Evolutionary conservation across 495 filamentous ascomycete species (phyloP), one percentile per base, ranked within the genome.

Genomic region (Penicillium pulvis): DNA sequence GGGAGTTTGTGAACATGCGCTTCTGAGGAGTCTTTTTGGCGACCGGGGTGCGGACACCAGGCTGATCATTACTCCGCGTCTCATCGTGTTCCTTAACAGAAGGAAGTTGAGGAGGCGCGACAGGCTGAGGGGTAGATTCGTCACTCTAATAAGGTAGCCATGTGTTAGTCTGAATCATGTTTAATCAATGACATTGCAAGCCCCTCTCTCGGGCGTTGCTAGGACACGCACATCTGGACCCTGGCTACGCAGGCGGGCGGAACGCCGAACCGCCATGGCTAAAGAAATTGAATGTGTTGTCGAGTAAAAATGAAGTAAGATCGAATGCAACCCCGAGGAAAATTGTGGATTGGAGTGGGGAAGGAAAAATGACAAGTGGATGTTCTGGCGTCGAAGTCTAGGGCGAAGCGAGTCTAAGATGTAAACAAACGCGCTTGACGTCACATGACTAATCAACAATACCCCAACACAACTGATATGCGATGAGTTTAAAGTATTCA

Each of bases 61-160:
- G 39, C n/a, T 58, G 52, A 30, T 58, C 36, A 50, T 61, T 36
- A 17, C 24, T 48, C 19, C 60, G 52, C 46, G 60, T 62, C 52
- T 79, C 78, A 44, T 75, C 75, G 57, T 63, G 62, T 62, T 81
- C 78, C 59, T 69, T 65, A 44, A 81, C 72, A 36, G 75, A 57
- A 24, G 65, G 42, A 36, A 81, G 71, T 46, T 45, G 60, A 20
- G 56, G 43, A 36, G 53, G 17, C n/a, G 44, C 28, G 51, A 59
- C 46, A 8, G 57, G 43, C 12, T 68, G 65, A 51, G 64, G 44
- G 9, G 45, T 53, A 19, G 57, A 42, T 17, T 66, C 59, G 33
- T 65, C 39, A 26, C 43, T 6, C 52, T 59, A 33, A 30, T 43
- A 35, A 12, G 23, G 39, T 20, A 11, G 47, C 20, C 14, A 16